Conservation (phyloP, 1,284 basidiomycete species). For the Moniliella sp. region DNA sequence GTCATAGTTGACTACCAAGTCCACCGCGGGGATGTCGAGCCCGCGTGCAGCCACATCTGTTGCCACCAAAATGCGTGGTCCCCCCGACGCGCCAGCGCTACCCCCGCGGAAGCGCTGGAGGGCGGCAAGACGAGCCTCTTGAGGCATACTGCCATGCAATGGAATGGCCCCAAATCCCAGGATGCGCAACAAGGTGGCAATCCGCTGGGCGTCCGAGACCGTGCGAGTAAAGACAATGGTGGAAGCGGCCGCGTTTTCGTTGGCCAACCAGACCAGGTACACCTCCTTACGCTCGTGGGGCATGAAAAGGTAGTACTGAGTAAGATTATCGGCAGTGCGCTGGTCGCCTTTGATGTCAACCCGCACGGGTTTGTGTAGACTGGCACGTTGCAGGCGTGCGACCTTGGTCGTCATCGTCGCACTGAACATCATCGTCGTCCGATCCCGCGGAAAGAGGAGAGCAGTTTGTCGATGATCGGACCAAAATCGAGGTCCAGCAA, state of each 20-base stretch:
- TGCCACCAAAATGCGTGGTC: constrained; percentile 75
- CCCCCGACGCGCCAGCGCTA: too few species aligned
- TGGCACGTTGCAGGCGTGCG: constrained; percentile 82
- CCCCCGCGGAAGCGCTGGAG: constrained; percentile 89
- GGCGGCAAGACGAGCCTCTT: constrained; percentile 80
- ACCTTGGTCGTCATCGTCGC: constrained; percentile 99
- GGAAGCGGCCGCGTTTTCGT: constrained; percentile 70
- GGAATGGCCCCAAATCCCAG: constrained; percentile 88
- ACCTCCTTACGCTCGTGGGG: constrained; percentile 81
- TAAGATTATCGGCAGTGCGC: constrained; percentile 77
- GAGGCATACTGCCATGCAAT: constrained; percentile 78
- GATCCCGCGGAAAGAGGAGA: constrained; percentile 79
- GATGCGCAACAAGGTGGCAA: constrained; percentile 69
- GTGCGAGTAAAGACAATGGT: constrained; percentile 92
- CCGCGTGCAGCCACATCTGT: constrained; percentile 87
- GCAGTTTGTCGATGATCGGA: constrained; percentile 82
- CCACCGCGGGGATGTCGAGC: constrained; percentile 84
- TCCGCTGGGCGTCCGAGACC: constrained; percentile 70
- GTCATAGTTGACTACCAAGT: constrained; percentile 93
- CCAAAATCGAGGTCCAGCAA: constrained; percentile 94
- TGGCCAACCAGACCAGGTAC: constrained; percentile 69
- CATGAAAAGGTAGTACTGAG: constrained; percentile 88
- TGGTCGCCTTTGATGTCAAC: constrained; percentile 81
- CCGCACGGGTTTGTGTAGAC: constrained; percentile 74
- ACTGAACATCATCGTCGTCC: constrained; percentile 86